Evolutionary conservation across 805 yeast species (phyloP).

Genomic region (Candida boidinii): DNA sequence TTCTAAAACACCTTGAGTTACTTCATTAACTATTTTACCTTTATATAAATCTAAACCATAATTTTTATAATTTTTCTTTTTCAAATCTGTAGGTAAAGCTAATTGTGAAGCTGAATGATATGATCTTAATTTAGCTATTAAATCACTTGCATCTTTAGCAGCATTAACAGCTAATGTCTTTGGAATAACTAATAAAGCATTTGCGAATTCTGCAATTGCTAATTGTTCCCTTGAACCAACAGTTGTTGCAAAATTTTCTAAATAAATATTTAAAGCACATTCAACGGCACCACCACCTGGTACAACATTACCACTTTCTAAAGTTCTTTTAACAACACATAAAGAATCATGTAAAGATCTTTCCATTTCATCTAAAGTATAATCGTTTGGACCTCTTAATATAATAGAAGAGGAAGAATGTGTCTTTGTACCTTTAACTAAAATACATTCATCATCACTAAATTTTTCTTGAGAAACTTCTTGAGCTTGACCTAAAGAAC

Average conservation of each 20-base stretch:
- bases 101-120: constrained; percentile 93
- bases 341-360: constrained; percentile 92
- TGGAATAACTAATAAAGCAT: constrained; percentile 83
- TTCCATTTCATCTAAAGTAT: constrained; percentile 96
- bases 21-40: constrained; percentile 87
- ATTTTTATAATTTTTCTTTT: constrained; percentile 78
- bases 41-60: constrained; percentile 88
- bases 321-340: constrained; percentile 89
- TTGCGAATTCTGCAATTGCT: constrained; percentile 96
- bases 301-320: constrained; percentile 89
- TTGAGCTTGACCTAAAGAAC: constrained; percentile 82
- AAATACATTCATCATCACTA: constrained; percentile 95
- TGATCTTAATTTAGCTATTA: constrained; percentile 90
- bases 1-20: constrained; percentile 81
- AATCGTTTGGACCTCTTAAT: constrained; percentile 93
- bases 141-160: constrained; percentile 92
- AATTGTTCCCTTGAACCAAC: constrained; percentile 96
- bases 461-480: constrained; percentile 85
- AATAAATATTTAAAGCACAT: constrained; percentile 85
- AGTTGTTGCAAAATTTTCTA: constrained; percentile 96
- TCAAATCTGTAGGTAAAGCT: constrained; percentile 73
- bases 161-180: constrained; percentile 96
- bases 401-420: constrained; percentile 89
- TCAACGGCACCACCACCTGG: constrained; percentile 99
- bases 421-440: constrained; percentile 81